These are phyloP conservation scores for Aspergillus tubingensis DNA, from an alignment of 2,329 filamentous ascomycete genomes.

Conservation along the genomic window DNA sequence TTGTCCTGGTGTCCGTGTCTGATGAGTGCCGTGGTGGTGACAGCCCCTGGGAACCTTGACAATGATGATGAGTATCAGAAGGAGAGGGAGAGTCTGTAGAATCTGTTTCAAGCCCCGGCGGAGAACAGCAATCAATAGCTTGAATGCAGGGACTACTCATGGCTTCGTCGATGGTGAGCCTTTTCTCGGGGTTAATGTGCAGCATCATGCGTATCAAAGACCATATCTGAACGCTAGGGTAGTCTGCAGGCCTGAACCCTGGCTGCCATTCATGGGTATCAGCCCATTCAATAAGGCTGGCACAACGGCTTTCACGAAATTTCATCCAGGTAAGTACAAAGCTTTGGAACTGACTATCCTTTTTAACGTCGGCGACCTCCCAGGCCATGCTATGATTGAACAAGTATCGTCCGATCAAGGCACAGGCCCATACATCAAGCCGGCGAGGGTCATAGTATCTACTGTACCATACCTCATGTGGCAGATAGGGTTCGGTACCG, in stretches of 20 bases:
- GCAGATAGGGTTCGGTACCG: background rate
- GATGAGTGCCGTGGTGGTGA: no score
- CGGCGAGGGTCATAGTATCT: conserved; percentile 71
- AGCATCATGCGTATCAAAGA: conserved; percentile 74
- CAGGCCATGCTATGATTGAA: conserved; percentile 34
- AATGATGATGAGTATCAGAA: background rate
- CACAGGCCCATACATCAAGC: conserved; percentile 83
- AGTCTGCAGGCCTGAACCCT: background rate
- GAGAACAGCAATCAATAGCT: conserved; percentile 75
- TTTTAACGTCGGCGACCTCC: background rate
- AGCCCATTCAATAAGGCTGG: background rate
- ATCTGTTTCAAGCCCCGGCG: no score
- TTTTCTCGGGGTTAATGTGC: conserved; percentile 71
- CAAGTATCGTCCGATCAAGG: conserved; percentile 78
- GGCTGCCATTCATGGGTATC: background rate
- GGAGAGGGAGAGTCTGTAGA: background rate
- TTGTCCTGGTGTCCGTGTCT: no score
- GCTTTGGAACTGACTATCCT: no score
- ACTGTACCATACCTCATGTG: conserved; percentile 4
- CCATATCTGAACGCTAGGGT: background rate
- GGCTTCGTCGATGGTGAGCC: conserved; percentile 69
- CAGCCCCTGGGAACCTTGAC: background rate
- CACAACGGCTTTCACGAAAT: background rate
- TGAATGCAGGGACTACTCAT: conserved; percentile 72
- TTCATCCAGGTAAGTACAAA: background rate